Conservation (phyloP, 345 rosid genomes). For the Populus deltoides region DNA sequence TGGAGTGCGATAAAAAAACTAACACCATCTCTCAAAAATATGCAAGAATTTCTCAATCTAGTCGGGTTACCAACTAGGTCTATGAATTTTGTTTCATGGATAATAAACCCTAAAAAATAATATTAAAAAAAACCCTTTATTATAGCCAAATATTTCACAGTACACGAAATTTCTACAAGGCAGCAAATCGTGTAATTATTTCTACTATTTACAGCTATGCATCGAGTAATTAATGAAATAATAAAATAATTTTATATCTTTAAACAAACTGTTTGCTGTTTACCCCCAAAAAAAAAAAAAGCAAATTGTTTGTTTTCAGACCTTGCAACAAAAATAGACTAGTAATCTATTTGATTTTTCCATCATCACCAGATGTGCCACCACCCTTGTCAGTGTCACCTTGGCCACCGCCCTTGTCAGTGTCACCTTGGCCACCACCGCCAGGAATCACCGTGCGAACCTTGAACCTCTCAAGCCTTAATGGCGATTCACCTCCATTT, state of each 20-base stretch:
- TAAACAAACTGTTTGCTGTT: background rate
- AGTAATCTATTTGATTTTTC: background rate
- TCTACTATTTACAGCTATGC: background rate
- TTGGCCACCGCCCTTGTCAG: background rate
- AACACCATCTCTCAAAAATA: too few species aligned
- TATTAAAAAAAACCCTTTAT: too few species aligned
- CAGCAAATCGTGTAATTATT: background rate
- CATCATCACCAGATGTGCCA: background rate
- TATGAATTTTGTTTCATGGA: too few species aligned
- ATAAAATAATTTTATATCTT: background rate
- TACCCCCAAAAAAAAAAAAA: background rate
- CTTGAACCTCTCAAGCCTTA: slow-evolving; percentile 41
- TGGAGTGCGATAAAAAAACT: too few species aligned
- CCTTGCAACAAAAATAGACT: background rate
- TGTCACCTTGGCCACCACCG: slow-evolving; percentile 18
- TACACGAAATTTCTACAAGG: too few species aligned
- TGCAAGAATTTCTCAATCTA: too few species aligned
- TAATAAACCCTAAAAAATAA: too few species aligned
- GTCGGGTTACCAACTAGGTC: too few species aligned
- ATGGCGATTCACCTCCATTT: slow-evolving; percentile 11
- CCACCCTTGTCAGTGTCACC: slow-evolving; percentile 13
- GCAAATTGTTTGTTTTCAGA: background rate
- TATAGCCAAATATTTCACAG: too few species aligned
- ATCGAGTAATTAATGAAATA: background rate
- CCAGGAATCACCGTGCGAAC: slow-evolving; percentile 27